Base-by-base conservation (phyloP, 202 grass and related monocot genomes). In the Bolboschoenoplectus hybrid region DNA sequence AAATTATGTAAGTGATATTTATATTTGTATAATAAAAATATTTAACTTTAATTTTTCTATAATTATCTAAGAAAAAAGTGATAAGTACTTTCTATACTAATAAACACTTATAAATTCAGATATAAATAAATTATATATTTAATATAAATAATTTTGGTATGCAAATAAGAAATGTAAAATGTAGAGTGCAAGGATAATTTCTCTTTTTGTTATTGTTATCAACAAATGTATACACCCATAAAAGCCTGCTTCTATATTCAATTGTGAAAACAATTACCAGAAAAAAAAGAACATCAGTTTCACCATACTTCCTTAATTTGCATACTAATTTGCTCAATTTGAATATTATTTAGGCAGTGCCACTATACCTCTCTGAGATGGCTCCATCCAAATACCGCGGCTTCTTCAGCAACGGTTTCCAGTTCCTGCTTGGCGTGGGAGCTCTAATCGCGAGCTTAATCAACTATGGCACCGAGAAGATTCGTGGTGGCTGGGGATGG, bases 341-440 rank as follows among this genome's bases (percentile, higher is more conserved):
- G 2, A 67, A 43, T 55, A 44, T 85, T 55, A 44, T 85, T 14
- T 74, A 94, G 86, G 85, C 94, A 51, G 94, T 93, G 2, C 93
- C 93, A 38, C 86, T 95, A 7, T 95, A 95, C 86, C 86, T 95
- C 50, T 95, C 88, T 0, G 93, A 95, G 86, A 95, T 95, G 93
- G 91, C 93, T 9, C 93, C 93, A 1, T 70, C 89, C 1, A 67
- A 90, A 17, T 49, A 84, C 70, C 91, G 93, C 41, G 93, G 93
- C 45, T 89, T 89, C 0, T 93, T 96, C 85, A 87, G 81, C 78
- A 93, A 96, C 35, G 84, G 89, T 1, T 93, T 96, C 81, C 91
- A 96, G 67, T 81, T 96, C 64, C 87, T 88, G 74, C 44, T 93
- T 14, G 88, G 89, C 0, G 0, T 96, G 16, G 94, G 94, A 1